Evolutionary conservation across 208 protist genomes (phyloP), one percentile per base, ranked within the genome.

Genomic region (Trypanosomatidae sp.): DNA sequence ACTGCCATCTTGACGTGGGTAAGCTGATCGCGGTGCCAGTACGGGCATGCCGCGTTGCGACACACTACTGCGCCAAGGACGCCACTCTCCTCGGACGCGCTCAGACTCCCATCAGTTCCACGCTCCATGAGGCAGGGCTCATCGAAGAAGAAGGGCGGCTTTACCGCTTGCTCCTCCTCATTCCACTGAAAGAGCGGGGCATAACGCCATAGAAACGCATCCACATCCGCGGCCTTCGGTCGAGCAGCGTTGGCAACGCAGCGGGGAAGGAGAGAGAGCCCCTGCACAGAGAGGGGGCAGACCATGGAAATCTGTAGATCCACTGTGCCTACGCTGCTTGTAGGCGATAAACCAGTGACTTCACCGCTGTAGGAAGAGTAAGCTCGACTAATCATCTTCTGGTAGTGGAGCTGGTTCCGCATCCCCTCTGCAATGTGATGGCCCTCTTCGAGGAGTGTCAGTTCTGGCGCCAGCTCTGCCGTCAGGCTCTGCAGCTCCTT

Each of bases 11-110:
- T 83, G 36, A 91, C 59, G 74, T 92, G 90, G 7, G 73, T 44
- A 8, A 89, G 62, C 66, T 90, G 87, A 60, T 94, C 79, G 17
- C 65, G n/a, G 75, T 94, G 90, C 87, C 82, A 91, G 68, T 91
- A 94, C 22, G 78, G 74, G 53, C 90, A 94, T 12, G 67, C 76
- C 0, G 76, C 58, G 66, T 82, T 91, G 25, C 58, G 65, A 69
- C 89, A 94, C 36, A 36, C 49, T 28, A 25, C 64, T 47, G 53
- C 69, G 43, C 2, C 46, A 15, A 7, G 25, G 15, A 1, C 25
- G 46, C 19, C 55, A 22, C 39, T n/a, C 41, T 52, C 46, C 39
- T 44, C 56, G 12, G 59, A 15, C 10, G 12, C 13, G 1, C 36
- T 30, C 36, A 19, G 62, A 33, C 41, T 46, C 25, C 62, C 70